Conservation (phyloP, 1,284 basidiomycete species). For the Ceratobasidium papillatum region DNA sequence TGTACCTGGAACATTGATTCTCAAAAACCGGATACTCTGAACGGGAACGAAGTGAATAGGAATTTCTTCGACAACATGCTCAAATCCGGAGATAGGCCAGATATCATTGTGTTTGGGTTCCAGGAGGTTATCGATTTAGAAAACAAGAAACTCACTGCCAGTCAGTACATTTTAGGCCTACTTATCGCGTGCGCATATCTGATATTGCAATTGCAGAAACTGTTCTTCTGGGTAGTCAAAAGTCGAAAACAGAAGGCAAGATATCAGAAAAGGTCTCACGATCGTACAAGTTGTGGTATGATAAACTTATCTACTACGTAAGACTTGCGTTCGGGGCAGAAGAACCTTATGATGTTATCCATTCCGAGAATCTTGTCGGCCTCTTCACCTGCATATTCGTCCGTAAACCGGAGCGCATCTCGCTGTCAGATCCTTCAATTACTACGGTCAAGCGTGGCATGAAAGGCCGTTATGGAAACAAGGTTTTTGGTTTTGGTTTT, state of each 20-base stretch:
- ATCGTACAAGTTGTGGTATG: slow-evolving; percentile 89
- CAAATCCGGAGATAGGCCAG: slow-evolving; percentile 74
- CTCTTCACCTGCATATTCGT: slow-evolving; percentile 90
- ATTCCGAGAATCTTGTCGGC: slow-evolving; percentile 90
- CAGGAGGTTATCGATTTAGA: slow-evolving; percentile 97
- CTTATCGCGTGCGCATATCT: not conserved
- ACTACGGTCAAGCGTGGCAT: slow-evolving; percentile 90
- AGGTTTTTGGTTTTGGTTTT: slow-evolving; percentile 61
- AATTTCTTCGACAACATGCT: slow-evolving; percentile 79
- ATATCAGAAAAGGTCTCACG: slow-evolving; percentile 82
- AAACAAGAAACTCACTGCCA: slow-evolving; percentile 88
- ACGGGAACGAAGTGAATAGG: slow-evolving; percentile 67
- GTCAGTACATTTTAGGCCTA: slow-evolving; percentile 50
- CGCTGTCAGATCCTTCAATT: slow-evolving; percentile 76
- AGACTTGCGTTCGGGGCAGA: slow-evolving; percentile 72
- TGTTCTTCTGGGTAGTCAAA: slow-evolving; percentile 74
- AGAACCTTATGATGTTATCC: slow-evolving; percentile 77
- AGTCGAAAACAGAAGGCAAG: slow-evolving; percentile 63
- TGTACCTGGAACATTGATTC: slow-evolving; percentile 96
- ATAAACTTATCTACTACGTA: slow-evolving; percentile 78
- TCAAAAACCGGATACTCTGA: slow-evolving; percentile 79
- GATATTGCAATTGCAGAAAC: slow-evolving; percentile 61
- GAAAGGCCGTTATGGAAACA: slow-evolving; percentile 93
- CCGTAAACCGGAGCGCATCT: slow-evolving; percentile 66
- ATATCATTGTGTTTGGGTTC: slow-evolving; percentile 92